Evolutionary conservation across 176 grass and related monocot genomes (phyloP).

Genomic region (Cenchrus fungigraminus): DNA sequence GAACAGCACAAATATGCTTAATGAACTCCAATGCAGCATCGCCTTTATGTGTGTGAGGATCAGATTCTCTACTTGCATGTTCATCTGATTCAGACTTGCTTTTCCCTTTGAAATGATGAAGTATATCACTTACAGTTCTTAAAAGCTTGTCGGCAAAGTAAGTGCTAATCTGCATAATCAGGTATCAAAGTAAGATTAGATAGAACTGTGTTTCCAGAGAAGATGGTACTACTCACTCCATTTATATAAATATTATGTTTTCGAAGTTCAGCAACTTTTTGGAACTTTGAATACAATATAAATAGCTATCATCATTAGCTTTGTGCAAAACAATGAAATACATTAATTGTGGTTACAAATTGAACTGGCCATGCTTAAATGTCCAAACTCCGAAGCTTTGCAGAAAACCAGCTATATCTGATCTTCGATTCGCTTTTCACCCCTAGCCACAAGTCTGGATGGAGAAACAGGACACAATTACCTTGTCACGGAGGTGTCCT

Average conservation of each 20-base stretch:
- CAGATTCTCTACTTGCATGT: conserved; percentile 43
- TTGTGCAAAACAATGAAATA: neutral
- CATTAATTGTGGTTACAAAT: conserved; percentile 8
- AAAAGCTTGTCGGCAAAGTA: conserved; percentile 95
- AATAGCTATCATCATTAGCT: conserved; percentile 11
- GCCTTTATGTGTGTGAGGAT: conserved; percentile 65
- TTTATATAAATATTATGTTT: conserved; percentile 10
- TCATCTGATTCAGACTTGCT: conserved; percentile 56
- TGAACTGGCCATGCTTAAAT: neutral
- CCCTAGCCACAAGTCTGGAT: neutral
- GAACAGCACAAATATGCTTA: conserved; percentile 94
- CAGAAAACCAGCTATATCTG: no score
- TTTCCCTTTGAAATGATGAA: conserved; percentile 74
- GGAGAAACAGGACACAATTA: conserved; percentile 32
- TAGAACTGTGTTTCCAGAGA: neutral
- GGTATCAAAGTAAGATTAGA: conserved; percentile 31
- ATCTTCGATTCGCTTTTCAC: no score
- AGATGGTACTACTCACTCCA: conserved; percentile 20
- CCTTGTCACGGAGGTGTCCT: conserved; percentile 71
- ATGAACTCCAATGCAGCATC: conserved; percentile 91
- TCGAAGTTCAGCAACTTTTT: neutral
- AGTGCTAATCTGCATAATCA: conserved; percentile 76
- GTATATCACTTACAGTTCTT: conserved; percentile 77
- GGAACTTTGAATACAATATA: neutral
- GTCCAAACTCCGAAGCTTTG: neutral